Evolutionary conservation across 768 basidiomycete genomes (phyloP), one percentile per base, ranked within the genome.

Genomic region (Suillus occidentalis): DNA sequence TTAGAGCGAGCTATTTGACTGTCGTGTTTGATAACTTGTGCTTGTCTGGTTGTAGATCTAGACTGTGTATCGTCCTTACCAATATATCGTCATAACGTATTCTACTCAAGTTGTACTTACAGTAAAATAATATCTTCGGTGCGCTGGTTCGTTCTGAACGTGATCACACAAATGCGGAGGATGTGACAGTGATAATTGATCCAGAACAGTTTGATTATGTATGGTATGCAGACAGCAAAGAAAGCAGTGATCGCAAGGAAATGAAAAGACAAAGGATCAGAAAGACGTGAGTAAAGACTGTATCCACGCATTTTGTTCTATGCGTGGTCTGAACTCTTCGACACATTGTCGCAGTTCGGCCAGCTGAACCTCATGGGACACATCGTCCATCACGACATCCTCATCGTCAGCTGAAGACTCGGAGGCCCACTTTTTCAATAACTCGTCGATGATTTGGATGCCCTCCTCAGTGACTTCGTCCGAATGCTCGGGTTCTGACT

Each of bases 251-350:
- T 16, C 4, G 56, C 37, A 53, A 36, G 52, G 39, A 53, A 9
- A 39, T 13, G 47, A 36, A 18, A 13, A 56, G n/a, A 34, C 25
- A 25, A 50, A 13, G 42, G 18, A 52, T 78, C 68, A 83, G 39
- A 83, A 63, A 9, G 80, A 77, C 1, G 72, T 69, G 31, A 94
- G 77, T 40, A 93, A 73, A 31, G 84, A 84, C 70, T 86, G 84
- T 59, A 91, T 77, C 95, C 95, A 98, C 2, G 83, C 73, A 69
- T 95, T 98, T 34, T 76, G 81, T 71, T 95, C 90, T 52, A 98
- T 86, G 61, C 82, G 83, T 9, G 88, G 83, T 66, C 81, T 84
- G 75, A 87, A 91, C 68, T 85, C 78, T 18, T 87, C 86, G 14
- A 93, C 84, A 67, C 87, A 88, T 64, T 78, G 78, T 68, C 83